Percentiles rank a stretch among this genome's conserved stretches.
Conservation (phyloP, 306 rosid species). For the Ormosia emarginata region DNA sequence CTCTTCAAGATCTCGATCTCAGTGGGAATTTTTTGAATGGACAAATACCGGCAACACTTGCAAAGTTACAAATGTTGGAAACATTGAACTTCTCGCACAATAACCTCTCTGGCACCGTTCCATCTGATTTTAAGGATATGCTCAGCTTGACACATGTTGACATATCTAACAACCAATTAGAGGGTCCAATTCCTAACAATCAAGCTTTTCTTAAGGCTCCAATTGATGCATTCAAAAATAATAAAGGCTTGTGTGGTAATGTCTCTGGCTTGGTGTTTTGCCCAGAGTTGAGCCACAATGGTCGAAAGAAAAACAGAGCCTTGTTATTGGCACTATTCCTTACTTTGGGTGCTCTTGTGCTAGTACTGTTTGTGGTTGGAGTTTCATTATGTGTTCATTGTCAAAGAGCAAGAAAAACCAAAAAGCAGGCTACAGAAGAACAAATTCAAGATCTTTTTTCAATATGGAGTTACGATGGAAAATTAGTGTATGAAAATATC, state of each 20-base stretch:
- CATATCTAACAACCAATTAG: conserved; percentile 28
- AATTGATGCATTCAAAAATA: not conserved
- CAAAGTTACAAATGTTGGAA: conserved; percentile 6
- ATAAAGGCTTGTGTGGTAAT: conserved; percentile 27
- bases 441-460: not conserved
- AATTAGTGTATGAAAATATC: not conserved
- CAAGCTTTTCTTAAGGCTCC: conserved; percentile 15
- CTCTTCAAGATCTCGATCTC: conserved; percentile 31
- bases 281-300: not conserved
- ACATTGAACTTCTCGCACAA: conserved; percentile 35
- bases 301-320: not conserved
- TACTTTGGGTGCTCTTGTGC: not conserved
- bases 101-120: conserved; percentile 25
- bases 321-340: not conserved
- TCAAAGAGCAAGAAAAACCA: not conserved
- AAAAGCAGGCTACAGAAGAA: not conserved
- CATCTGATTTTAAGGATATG: conserved; percentile 22
- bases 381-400: not conserved
- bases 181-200: conserved; percentile 12
- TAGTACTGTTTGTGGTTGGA: not conserved
- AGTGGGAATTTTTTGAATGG: conserved; percentile 9
- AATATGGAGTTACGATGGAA: not conserved
- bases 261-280: not conserved
- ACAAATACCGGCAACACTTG: conserved; percentile 25
- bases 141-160: conserved; percentile 26